Evolutionary conservation across 2,329 filamentous ascomycete genomes (phyloP).

Genomic region (Plectosphaerella sp.): DNA sequence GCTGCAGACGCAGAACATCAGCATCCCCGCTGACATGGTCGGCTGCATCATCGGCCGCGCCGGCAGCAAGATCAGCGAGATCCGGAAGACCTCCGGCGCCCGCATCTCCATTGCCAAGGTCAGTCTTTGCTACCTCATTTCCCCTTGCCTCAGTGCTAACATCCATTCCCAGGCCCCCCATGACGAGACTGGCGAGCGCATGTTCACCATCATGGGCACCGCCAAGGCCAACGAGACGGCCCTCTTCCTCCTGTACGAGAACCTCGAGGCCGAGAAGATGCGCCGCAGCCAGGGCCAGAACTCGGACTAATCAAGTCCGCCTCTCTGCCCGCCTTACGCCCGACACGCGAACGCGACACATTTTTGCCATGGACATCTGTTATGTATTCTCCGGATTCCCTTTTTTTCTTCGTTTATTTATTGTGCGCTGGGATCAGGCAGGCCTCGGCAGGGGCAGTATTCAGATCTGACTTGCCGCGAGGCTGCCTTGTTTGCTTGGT

Average conservation of each 20-base stretch:
- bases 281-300: slow-evolving; percentile 76
- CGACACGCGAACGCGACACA: not conserved
- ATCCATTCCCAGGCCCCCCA: slow-evolving; percentile 64
- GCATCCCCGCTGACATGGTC: slow-evolving; percentile 99
- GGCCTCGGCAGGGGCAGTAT: slow-evolving; percentile 39
- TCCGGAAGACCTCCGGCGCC: slow-evolving; percentile 92
- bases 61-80: slow-evolving; percentile 97
- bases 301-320: slow-evolving; percentile 37
- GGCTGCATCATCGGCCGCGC: slow-evolving; percentile 96
- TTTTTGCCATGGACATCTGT: not conserved
- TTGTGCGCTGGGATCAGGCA: slow-evolving; percentile 42
- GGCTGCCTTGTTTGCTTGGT: slow-evolving; percentile 47
- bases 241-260: slow-evolving; percentile 94
- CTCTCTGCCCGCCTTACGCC: not conserved
- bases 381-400: slow-evolving; percentile 21
- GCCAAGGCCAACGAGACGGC: slow-evolving; percentile 92
- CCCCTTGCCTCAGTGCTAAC: too few species aligned
- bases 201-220: slow-evolving; percentile 99
- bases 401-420: slow-evolving; percentile 35
- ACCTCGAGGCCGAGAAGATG: slow-evolving; percentile 98
- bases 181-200: slow-evolving; percentile 95
- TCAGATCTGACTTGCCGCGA: slow-evolving; percentile 62
- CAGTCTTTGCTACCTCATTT: too few species aligned
- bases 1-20: slow-evolving; percentile 98
- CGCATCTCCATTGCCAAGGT: slow-evolving; percentile 96